Percentiles rank a stretch among this genome's conserved stretches.
Conservation (phyloP, 2,329 filamentous ascomycete species). For the Penicillium sp. region DNA sequence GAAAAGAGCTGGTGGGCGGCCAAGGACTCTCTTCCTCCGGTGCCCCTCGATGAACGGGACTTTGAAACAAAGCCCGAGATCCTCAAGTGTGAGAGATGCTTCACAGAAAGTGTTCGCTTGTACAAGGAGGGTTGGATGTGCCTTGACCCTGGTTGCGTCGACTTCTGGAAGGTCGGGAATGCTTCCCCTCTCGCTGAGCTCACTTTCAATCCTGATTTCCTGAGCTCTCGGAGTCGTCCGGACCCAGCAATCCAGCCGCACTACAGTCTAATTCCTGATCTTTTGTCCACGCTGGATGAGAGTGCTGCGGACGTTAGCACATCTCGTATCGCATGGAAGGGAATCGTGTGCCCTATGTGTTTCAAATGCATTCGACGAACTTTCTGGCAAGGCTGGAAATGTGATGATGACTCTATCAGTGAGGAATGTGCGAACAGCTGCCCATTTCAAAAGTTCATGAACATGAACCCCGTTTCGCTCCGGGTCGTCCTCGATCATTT, state of each 20-base stretch:
- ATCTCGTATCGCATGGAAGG: constrained; percentile 56
- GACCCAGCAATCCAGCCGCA: constrained; percentile 36
- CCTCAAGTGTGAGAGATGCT: constrained; percentile 46
- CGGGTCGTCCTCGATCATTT: constrained; percentile 35
- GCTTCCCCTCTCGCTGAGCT: constrained; percentile 31
- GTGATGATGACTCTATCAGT: constrained; percentile 33
- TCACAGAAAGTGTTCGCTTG: constrained; percentile 32
- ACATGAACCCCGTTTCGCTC: constrained; percentile 30
- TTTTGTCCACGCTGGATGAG: constrained; percentile 41
- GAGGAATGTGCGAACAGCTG: constrained; percentile 47
- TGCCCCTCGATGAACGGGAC: constrained; percentile 32
- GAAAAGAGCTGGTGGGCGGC: constrained; percentile 61
- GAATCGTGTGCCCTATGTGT: constrained; percentile 67
- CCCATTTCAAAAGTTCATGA: constrained; percentile 43
- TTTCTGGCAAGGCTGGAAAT: constrained; percentile 64
- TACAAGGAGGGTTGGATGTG: constrained; percentile 59
- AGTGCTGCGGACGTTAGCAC: constrained; percentile 46
- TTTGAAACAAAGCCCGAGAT: constrained; percentile 25
- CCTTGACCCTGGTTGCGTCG: constrained; percentile 51
- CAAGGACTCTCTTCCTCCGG: constrained; percentile 29
- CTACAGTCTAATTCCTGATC: constrained; percentile 43
- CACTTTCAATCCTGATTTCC: constrained; percentile 58
- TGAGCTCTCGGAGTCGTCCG: constrained; percentile 55
- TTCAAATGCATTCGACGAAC: constrained; percentile 60
- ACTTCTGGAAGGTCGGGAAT: constrained; percentile 56